Base-by-base conservation (phyloP, 129 eudicot genomes). In the Kitagawia praeruptora region DNA sequence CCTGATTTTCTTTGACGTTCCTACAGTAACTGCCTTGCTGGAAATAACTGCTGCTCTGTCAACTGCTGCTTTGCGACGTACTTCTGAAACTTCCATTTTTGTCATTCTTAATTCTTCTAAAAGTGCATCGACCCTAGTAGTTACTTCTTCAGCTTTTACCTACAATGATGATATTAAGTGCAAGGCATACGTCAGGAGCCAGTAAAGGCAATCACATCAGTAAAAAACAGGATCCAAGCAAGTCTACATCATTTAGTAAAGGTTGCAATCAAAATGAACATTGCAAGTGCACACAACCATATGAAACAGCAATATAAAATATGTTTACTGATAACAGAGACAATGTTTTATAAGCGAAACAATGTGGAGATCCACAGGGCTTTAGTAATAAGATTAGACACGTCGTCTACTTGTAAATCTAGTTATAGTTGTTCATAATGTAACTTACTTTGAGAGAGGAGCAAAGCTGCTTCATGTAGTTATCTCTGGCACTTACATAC, bases 71-170 rank as follows among this genome's bases (percentile, higher is more conserved):
- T 96, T 89, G n/a, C 91, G 86, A 78, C 97, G 91, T 53, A 91
- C 91, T 13, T 89, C 90, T 8, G 92, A 89, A 31, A 88, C 92
- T 82, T 96, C 92, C 45, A 82, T 90, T 84, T 89, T 90, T 49
- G 90, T 86, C 75, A 74, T 83, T 64, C 99, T 88, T 75, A 90
- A 71, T 87, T 96, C 98, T 85, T 90, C 97, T 82, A 89, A 38
- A 73, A 96, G 86, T 66, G 88, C 87, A 34, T 86, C 88, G 8
- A 96, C 98, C 78, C 98, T 83, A 14, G 88, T 51, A 70, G 98
- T 84, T 37, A 96, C 93, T 61, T 96, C 99, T 89, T 96, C 99
- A 70, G 99, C 97, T 83, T 88, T 92, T 51, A 90, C 96, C 97
- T 91, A 76, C 81, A 87, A 66, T 74, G 44, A 49, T 19, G 37